Percentiles rank a stretch among this genome's conserved stretches.
Conservation (phyloP, 306 rosid genomes). For the Prunus persica region Prunus_persica_NCBIv2 NC_034009.1:47757501-47758000, state of each 20-base stretch:
- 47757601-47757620: neutral
- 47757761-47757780: conserved; percentile 69
- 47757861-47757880: conserved; percentile 95
- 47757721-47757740: conserved; percentile 7
- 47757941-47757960: conserved; percentile 78
- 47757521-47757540: neutral
- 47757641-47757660: neutral
- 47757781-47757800: conserved; percentile 75
- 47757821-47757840: conserved; percentile 78
- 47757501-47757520: neutral
- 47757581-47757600: neutral
- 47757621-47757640: neutral
- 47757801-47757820: conserved; percentile 92
- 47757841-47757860: conserved; percentile 69
- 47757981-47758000: conserved; percentile 85
- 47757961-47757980: conserved; percentile 82
- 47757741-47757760: conserved; percentile 70
- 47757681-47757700: neutral
- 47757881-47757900: conserved; percentile 67
- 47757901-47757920: conserved; percentile 81
- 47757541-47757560: neutral
- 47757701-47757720: neutral
- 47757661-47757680: neutral
- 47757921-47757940: conserved; percentile 69
- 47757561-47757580: too few species aligned